These are phyloP conservation scores for Phalaenopsis hybrid DNA, from an alignment of 116 monocot species.

Conservation along the genomic window DNA sequence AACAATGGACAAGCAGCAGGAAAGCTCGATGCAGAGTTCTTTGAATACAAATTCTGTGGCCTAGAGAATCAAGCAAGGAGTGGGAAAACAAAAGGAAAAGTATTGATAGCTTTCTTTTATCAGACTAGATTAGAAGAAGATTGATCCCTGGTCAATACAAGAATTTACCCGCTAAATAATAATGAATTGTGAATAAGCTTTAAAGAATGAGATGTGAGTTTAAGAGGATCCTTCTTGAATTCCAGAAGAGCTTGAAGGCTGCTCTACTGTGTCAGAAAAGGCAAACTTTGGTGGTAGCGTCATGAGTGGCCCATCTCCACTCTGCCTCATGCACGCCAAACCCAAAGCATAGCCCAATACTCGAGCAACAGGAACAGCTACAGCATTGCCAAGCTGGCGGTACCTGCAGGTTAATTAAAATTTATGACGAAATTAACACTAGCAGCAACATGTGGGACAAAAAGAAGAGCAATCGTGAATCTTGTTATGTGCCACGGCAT, in stretches of 20 bases:
- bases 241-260: conserved; percentile 15
- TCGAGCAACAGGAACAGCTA: conserved; percentile 68
- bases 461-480: not conserved
- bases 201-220: not conserved
- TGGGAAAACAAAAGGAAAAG: not conserved
- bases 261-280: conserved; percentile 17
- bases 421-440: not conserved
- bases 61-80: conserved; percentile 5
- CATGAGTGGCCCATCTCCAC: conserved; percentile 57
- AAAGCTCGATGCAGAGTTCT: not conserved
- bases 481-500: no score
- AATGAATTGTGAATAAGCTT: not conserved
- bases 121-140: not conserved
- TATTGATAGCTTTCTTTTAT: not conserved
- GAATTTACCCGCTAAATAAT: not conserved
- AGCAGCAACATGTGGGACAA: not conserved
- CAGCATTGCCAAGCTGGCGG: conserved; percentile 85
- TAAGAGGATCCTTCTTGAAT: conserved; percentile 10
- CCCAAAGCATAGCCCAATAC: conserved; percentile 72
- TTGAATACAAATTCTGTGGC: not conserved
- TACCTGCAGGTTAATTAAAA: conserved; percentile 43
- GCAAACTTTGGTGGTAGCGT: conserved; percentile 66
- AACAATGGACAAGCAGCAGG: not conserved
- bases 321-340: conserved; percentile 43
- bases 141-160: not conserved